Evolutionary conservation across 768 basidiomycete genomes (phyloP), one percentile per base, ranked within the genome.

Genomic region (Mycena rosella): DNA sequence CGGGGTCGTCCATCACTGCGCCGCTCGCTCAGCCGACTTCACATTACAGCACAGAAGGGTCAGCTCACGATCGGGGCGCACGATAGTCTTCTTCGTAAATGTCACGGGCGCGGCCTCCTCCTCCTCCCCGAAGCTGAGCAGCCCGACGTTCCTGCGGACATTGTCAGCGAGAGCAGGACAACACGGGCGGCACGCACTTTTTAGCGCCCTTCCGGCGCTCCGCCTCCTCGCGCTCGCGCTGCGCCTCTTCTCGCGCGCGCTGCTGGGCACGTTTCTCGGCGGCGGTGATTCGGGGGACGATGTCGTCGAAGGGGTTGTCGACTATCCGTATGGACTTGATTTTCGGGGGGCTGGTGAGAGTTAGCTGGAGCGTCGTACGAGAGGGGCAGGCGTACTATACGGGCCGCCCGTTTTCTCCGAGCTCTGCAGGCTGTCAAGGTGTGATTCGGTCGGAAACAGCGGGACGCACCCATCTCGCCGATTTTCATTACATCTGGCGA

Each of bases 291-390:
- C 98, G 91, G 6, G 97, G 97, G 40, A 96, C 87, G 70, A 99
- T 98, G 75, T 99, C 96, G 60, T 91, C 88, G 77, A 98, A 98
- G 0, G 98, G 97, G 75, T 99, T 97, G 59, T 98, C 96, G 32
- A 95, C 75, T 58, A 99, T 93, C 13, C 90, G 88, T 30, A 97
- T 85, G 2, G 87, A 87, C 72, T 90, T 92, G 77, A 99, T 97
- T 76, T 93, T 96, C 0, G 97, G 96, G 3, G 98, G 96, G 71
- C 96, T 96, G 72, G 26, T 14, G 15, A 17, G 11, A 4, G 40
- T 63, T 22, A 67, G 74, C 13, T 53, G 45, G 26, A 26, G 42
- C 22, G 67, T 5, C 20, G 42, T 3, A 29, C 38, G n/a, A 24
- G 14, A 54, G 45, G 18, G n/a, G 49, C 26, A 45, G 14, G 83